Base-by-base conservation (phyloP, 352 stramenopile species). In the Globisporangium camurandrum region DNA sequence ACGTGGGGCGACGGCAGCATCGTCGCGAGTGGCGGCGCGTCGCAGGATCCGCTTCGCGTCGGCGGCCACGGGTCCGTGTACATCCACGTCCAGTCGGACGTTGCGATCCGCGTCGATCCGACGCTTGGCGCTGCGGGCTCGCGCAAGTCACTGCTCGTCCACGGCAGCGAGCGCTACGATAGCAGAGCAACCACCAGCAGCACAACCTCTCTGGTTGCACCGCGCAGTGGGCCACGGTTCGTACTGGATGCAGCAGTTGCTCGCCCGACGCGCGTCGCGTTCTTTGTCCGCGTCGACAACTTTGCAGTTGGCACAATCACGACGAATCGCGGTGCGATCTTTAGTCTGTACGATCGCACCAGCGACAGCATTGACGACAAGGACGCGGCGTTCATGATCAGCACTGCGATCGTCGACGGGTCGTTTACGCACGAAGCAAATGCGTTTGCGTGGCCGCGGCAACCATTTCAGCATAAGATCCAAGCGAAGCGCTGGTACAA, bases 401-500 rank as follows among this genome's bases (percentile, higher is more conserved):
- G 67, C 1, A 64, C 88, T 26, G 86, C 61, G 0, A 58, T 95
- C 27, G 46, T 85, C 1, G 58, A 93, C 24, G 82, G 82, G 11
- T 55, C 50, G 3, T 92, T 93, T 24, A 60, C 52, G 9, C 78
- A 92, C 49, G 87, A 87, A 38, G 60, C 76, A 2, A 96, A 96
- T 47, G 62, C 54, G 9, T 84, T 83, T 22, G 59, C 77, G 43
- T 75, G 71, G 33, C 83, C 81, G 2, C 59, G 67, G 41, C 52
- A 54, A 3, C 24, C 51, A 22, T 85, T 88, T 33, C 69, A 85
- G 28, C 42, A 57, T 0, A 82, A 75, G 51, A 54, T 86, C 17
- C 64, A 89, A 42, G 61, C 64, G 2, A 67, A 86, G 43, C 71
- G 73, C 17, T 98, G 94, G 94, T 98, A 97, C 61, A 98, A 98